Evolutionary conservation across 2,329 filamentous ascomycete species (phyloP).

Genomic region (Microcyclospora pomicola): DNA sequence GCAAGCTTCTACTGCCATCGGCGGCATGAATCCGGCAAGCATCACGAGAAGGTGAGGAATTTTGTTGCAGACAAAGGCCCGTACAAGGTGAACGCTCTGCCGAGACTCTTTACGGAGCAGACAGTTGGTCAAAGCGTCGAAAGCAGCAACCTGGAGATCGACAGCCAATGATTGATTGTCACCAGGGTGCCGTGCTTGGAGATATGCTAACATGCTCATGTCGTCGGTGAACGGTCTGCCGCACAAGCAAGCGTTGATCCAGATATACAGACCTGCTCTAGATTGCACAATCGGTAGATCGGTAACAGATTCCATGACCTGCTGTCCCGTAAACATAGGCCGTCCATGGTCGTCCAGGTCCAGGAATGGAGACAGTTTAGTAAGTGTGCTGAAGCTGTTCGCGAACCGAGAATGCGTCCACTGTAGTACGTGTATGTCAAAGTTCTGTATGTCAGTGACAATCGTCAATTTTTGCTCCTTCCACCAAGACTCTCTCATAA

Average conservation of each 20-base stretch:
- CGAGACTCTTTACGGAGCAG: constrained; percentile 55
- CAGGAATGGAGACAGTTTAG: constrained; percentile 40
- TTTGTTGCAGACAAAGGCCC: constrained; percentile 74
- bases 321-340: constrained; percentile 46
- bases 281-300: constrained; percentile 63
- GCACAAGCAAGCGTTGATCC: constrained; percentile 68
- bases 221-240: constrained; percentile 78
- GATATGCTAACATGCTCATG: constrained; percentile 58
- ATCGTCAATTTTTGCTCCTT: constrained; percentile 12
- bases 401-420: constrained; percentile 20
- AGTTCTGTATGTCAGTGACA: constrained; percentile 18
- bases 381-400: constrained; percentile 17
- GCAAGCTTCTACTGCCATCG: constrained; percentile 48
- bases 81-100: constrained; percentile 55
- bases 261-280: constrained; percentile 70
- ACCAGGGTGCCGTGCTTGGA: constrained; percentile 75
- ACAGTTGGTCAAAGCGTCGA: constrained; percentile 78
- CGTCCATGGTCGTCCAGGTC: constrained; percentile 55
- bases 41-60: constrained; percentile 48
- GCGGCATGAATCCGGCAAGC: constrained; percentile 43
- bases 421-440: constrained; percentile 20
- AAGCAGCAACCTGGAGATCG: constrained; percentile 75
- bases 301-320: constrained; percentile 16
- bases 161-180: constrained; percentile 65
- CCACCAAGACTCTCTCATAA: constrained; percentile 19